A percentile compares a stretch with the other conserved stretches of the same genome.
phyloP scores from a whole-genome alignment of 2,329 filamentous ascomycete genomes.

The Xylariales sp. region DNA sequence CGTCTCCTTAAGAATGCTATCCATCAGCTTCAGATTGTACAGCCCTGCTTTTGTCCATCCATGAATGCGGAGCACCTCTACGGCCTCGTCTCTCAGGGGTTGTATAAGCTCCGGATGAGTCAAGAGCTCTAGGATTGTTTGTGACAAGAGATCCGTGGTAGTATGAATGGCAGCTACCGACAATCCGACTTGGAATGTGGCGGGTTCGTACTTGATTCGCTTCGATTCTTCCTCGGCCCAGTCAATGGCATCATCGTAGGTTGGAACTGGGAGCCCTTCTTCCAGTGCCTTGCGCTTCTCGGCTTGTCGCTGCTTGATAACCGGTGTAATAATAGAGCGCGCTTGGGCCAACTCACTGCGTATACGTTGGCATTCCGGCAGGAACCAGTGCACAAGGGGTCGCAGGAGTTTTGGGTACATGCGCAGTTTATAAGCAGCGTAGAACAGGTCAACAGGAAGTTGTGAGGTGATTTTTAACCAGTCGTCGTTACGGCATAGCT shows the following conservation, averaged over 20 bases:
- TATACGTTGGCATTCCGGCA: slow-evolving; percentile 16
- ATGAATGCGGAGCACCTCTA: slow-evolving; percentile 15
- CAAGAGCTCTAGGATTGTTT: slow-evolving; percentile 23
- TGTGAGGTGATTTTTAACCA: slow-evolving; percentile 22
- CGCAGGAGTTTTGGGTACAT: slow-evolving; percentile 12
- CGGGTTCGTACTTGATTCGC: slow-evolving; percentile 13
- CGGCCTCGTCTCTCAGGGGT: slow-evolving; percentile 19
- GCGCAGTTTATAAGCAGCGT: slow-evolving; percentile 5
- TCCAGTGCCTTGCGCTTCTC: slow-evolving; percentile 14
- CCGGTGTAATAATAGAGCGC: slow-evolving; percentile 5
- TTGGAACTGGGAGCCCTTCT: neutral
- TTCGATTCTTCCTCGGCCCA: slow-evolving; percentile 22
- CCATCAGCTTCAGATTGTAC: slow-evolving; percentile 30
- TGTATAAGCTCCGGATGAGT: slow-evolving; percentile 18
- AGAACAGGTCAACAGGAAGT: slow-evolving; percentile 2
- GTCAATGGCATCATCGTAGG: slow-evolving; percentile 26
- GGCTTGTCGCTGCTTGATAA: slow-evolving; percentile 17
- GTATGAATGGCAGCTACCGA: slow-evolving; percentile 27
- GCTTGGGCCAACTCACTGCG: slow-evolving; percentile 8
- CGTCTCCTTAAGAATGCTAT: slow-evolving; percentile 35
- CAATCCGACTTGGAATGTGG: slow-evolving; percentile 18
- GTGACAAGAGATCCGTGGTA: slow-evolving; percentile 22
- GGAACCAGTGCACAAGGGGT: slow-evolving; percentile 31
- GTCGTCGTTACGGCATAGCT: slow-evolving; percentile 22
- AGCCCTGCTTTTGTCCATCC: slow-evolving; percentile 21